Evolutionary conservation across 129 eudicot species (phyloP), one percentile per base, ranked within the genome.

Genomic region (Calendula officinalis): DNA sequence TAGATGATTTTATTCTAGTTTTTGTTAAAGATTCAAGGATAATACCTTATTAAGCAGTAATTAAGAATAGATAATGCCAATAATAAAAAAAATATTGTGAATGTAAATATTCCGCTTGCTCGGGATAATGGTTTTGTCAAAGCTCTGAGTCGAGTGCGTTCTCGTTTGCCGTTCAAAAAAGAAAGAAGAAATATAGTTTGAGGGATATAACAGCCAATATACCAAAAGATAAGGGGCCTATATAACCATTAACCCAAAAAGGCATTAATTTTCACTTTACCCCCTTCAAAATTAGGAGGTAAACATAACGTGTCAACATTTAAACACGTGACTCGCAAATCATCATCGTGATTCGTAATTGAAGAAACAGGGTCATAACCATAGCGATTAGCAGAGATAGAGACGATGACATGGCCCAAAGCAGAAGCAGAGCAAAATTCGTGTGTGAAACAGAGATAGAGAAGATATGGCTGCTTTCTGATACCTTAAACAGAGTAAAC

Each of bases 231-330:
- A 2, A 37, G 8, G 66, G 64, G 36, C 16, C 38, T 52, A 34
- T 41, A 71, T 2, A 52, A 4, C 4, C 51, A 33, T 4, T 13
- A 52, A 62, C 14, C 40, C 50, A 72, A 64, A 63, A 52, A 8
- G 2, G 8, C 7, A 4, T 5, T 2, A 35, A 32, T 17, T 52
- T 44, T 46, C 71, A 72, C 1, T 44, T 44, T 2, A 8, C 50
- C 6, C 71, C 51, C 65, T 53, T 72, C 47, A 73, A 48, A 67
- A n/a, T 8, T n/a, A 13, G 35, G 60, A 27, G 41, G n/a, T 11
- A 63, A 8, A 43, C 56, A 71, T 10, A 71, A 70, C 61, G 75
- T 70, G 68, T 70, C 54, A 60, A 48, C n/a, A 50, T 13, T 5
- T 6, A 14, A 70, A 40, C 68, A 39, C 59, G n/a, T 30, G 15